A percentile compares a stretch with the other conserved stretches of the same genome.
Conservation (phyloP, 495 filamentous ascomycete species). For the Haplographium delicatum region DNA sequence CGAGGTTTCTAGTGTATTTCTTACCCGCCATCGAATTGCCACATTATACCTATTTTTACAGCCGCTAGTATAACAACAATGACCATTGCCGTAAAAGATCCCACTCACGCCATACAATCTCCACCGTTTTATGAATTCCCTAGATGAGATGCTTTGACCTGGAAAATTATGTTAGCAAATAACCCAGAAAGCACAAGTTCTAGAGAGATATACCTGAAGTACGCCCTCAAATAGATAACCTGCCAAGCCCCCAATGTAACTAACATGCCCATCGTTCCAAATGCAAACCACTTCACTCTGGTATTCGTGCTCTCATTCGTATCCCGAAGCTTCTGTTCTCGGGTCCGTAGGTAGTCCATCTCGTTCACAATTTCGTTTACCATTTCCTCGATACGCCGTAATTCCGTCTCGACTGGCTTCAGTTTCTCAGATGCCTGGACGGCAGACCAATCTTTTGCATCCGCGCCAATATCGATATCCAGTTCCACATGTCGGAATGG, state of each 20-base stretch:
- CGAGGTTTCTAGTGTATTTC: conserved; percentile 10
- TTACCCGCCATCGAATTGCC: conserved; percentile 13
- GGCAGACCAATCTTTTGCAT: conserved; percentile 96
- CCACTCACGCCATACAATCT: conserved; percentile 3
- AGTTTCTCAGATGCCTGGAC: conserved; percentile 97
- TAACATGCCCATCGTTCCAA: conserved; percentile 90
- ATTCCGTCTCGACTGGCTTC: conserved; percentile 93
- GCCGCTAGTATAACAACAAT: conserved; percentile 22
- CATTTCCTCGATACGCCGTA: conserved; percentile 87
- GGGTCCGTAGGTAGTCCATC: conserved; percentile 85
- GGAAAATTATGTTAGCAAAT: conserved; percentile 1
- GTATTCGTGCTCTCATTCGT: conserved; percentile 99
- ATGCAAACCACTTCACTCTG: conserved; percentile 97
- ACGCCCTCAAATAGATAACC: conserved; percentile 93
- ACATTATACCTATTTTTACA: conserved; percentile 26
- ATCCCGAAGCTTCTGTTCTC: conserved; percentile 94
- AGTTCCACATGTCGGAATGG: conserved; percentile 81
- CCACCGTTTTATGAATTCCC: conserved; percentile 5
- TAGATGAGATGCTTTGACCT: conserved; percentile 86
- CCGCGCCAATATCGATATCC: conserved; percentile 97
- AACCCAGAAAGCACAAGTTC: not conserved
- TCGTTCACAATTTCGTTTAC: conserved; percentile 74
- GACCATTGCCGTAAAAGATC: conserved; percentile 12
- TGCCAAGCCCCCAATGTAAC: conserved; percentile 92
- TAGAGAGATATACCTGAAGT: conserved; percentile 65